Evolutionary conservation across 2,329 filamentous ascomycete species (phyloP).

Genomic region (Colletotrichum karsti): DNA sequence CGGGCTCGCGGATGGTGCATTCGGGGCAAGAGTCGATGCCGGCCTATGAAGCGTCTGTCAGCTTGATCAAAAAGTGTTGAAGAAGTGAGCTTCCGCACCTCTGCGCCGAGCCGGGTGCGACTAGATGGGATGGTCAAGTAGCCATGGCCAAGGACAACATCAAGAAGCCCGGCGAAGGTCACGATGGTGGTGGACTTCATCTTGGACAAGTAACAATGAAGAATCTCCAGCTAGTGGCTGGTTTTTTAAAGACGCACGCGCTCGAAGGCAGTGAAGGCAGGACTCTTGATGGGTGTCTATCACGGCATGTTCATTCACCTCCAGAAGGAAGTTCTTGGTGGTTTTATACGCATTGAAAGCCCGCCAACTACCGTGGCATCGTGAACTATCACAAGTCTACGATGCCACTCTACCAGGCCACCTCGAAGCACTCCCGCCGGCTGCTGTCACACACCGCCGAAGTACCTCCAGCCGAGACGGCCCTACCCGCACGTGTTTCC

Average conservation of each 20-base stretch:
- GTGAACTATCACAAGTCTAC: background rate
- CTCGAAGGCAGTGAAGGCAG: rapidly evolving
- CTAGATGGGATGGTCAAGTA: conserved; percentile 53
- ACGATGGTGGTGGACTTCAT: background rate
- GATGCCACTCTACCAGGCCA: background rate
- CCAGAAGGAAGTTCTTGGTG: rapidly evolving
- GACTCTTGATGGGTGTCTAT: background rate
- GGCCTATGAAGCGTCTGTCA: conserved; percentile 40
- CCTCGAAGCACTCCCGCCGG: background rate
- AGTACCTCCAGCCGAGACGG: conserved; percentile 24
- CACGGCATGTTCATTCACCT: background rate
- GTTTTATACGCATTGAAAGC: background rate
- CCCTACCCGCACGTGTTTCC: conserved; percentile 14
- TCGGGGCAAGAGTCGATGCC: conserved; percentile 61
- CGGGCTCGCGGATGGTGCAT: conserved; percentile 63
- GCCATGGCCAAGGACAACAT: conserved; percentile 47
- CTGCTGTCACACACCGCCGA: conserved; percentile 10
- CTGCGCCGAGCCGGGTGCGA: conserved; percentile 51
- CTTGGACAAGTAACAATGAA: background rate
- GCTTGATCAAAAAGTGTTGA: background rate
- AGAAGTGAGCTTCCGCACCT: conserved; percentile 39
- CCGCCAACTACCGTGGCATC: background rate
- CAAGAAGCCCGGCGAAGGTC: background rate
- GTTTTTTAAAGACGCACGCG: too few relatives aligned
- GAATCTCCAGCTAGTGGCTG: background rate